Conservation (phyloP, 2,329 filamentous ascomycete species). For the Amauroascus verrucosus region DNA sequence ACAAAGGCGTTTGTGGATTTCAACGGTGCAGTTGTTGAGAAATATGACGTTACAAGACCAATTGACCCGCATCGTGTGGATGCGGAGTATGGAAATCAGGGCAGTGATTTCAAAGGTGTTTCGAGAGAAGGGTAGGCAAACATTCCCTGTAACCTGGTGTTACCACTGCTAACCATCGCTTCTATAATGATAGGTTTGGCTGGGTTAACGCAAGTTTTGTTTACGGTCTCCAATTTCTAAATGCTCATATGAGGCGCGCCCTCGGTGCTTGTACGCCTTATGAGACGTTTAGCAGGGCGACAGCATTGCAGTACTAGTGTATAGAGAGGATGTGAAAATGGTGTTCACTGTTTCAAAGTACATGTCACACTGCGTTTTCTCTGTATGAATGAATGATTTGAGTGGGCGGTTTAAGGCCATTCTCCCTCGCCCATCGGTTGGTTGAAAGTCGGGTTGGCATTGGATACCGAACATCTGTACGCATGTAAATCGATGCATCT, state of each 20-base stretch:
- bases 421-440: too few species aligned
- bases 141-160: not conserved
- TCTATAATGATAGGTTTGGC: conserved; percentile 59
- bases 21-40: conserved; percentile 96
- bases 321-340: not conserved
- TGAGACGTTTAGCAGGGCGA: conserved; percentile 66
- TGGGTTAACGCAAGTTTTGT: conserved; percentile 99
- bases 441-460: too few species aligned
- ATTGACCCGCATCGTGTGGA: conserved; percentile 88
- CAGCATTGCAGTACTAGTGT: conserved; percentile 17
- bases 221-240: conserved; percentile 79
- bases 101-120: conserved; percentile 87
- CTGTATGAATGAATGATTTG: too few species aligned
- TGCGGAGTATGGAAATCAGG: conserved; percentile 96
- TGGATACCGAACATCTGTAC: too few species aligned
- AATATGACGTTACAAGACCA: conserved; percentile 89
- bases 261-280: conserved; percentile 81
- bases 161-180: not conserved
- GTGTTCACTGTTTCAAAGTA: too few species aligned
- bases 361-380: too few species aligned
- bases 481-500: too few species aligned
- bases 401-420: too few species aligned
- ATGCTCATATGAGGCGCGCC: conserved; percentile 78
- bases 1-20: conserved; percentile 97
- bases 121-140: conserved; percentile 78